phyloP scores from a whole-genome alignment of 129 eudicot genomes.

The Artemisia annua region DNA sequence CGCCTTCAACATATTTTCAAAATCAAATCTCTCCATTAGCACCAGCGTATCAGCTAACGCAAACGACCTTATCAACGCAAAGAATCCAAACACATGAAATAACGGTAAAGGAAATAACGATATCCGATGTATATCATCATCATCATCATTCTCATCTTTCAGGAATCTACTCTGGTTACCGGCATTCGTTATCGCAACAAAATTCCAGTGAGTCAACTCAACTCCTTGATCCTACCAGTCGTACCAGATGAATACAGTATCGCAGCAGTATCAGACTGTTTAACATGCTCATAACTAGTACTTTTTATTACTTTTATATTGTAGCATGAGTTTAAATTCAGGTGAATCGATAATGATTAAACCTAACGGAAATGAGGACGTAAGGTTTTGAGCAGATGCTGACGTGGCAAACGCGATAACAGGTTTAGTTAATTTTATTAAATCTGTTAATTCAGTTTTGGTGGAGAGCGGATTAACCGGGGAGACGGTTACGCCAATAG shows the following conservation, averaged over 20 bases:
- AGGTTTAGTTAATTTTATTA: constrained; percentile 52
- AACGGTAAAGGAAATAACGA: constrained; percentile 70
- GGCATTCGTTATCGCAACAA: constrained; percentile 46
- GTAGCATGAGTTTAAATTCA: constrained; percentile 48
- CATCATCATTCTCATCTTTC: constrained; percentile 12
- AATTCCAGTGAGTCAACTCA: constrained; percentile 74
- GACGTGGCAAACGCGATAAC: constrained; percentile 56
- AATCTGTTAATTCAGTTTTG: constrained; percentile 61
- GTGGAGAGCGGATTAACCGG: constrained; percentile 86
- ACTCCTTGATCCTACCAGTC: constrained; percentile 86
- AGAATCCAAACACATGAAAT: constrained; percentile 91
- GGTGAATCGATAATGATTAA: constrained; percentile 57
- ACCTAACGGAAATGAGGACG: constrained; percentile 33
- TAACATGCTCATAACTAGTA: constrained; percentile 5
- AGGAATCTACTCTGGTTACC: constrained; percentile 15
- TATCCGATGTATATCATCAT: constrained; percentile 35
- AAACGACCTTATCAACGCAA: constrained; percentile 63
- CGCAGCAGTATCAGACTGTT: constrained; percentile 66
- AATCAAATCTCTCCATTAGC: constrained; percentile 73
- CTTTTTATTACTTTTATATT: neutral
- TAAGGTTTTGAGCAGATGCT: constrained; percentile 38
- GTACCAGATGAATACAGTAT: constrained; percentile 93
- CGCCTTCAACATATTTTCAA: constrained; percentile 66
- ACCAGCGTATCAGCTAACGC: constrained; percentile 66
- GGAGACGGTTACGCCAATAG: constrained; percentile 64